Base-by-base conservation (phyloP, 2,329 filamentous ascomycete genomes). In the Beauveria caledonica region DNA sequence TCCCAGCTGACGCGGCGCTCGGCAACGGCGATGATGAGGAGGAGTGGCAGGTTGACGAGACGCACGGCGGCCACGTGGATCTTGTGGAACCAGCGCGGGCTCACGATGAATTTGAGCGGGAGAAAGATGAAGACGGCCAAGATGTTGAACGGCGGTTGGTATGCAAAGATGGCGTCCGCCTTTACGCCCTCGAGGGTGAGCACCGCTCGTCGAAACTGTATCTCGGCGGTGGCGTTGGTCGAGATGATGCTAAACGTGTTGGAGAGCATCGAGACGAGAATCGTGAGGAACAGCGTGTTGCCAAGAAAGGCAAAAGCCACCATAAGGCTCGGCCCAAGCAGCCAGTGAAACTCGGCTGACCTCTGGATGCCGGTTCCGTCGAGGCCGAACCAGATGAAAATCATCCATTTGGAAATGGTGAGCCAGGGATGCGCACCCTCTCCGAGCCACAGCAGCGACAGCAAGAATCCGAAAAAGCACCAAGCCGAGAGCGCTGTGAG, bases 321-420 rank as follows among this genome's bases (percentile, higher is more conserved):
- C 89, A 94, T 94, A 25, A 94, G 76, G 2, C 84, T 80, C 0
- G 90, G 90, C 0, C 90, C 90, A 1, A 94, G 78, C n/a, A 92
- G 74, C 78, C 84, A 84, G 73, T 95, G 90, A 68, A 94, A 90
- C 61, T 90, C 84, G 23, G 82, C 79, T 60, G 83, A 83, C 64
- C 78, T 72, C 52, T 84, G 78, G 46, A 87, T 85, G 8, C 84
- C 84, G 3, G 80, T 85, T 7, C 83, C 90, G 66, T 94, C 90
- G 1, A 95, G 82, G 2, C 90, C 90, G 68, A 95, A 94, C 90
- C 90, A 95, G 64, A 95, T 92, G 82, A 89, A 94, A 1, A 94
- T 82, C 89, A 95, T 93, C 90, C 90, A 95, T 72, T 92, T 92
- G 49, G 85, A 85, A 63, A 94, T 92, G 1, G 86, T 89, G 5